Base-by-base conservation (phyloP, 306 rosid genomes). In the Glycine soja region DNA sequence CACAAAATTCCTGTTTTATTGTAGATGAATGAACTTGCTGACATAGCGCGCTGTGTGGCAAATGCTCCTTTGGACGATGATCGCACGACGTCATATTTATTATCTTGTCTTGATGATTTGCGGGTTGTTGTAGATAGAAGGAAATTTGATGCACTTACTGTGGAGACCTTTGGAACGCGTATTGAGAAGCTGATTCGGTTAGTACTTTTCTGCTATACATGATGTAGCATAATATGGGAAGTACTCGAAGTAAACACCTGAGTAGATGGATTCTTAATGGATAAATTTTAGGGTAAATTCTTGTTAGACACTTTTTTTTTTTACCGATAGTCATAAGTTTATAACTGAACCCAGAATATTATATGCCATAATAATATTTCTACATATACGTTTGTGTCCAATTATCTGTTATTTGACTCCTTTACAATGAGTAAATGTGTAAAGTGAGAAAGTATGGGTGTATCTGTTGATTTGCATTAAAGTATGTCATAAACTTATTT, bases 21-120 rank as follows among this genome's bases (percentile, higher is more conserved):
- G 91, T 86, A 95, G 99, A 95, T 95, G 90, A 93, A 78, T 83
- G 99, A 93, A 81, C 98, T 95, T 86, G 92, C 97, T 36, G 97
- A 95, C 85, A 93, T 95, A 82, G 98, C 98, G 42, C 89, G 98
- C 62, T 95, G 92, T 80, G 92, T 90, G 43, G 94, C 99, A 75
- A 93, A 88, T 91, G 85, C 90, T 15, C 88, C 90, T 79, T 87
- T 92, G 93, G 97, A 90, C 64, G 99, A 95, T 81, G 97, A 93
- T 77, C 91, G 66, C 77, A 79, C 98, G 18, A 83, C 78, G 5
- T 85, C 92, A 15, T 90, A 90, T 86, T 82, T 95, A 71, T 80
- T 95, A 81, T 74, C 97, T 77, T 95, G 91, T 85, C 92, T 95
- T 81, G 99, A 95, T 54, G 98, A 93, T 81, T 86, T 93, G 93